Base-by-base conservation (phyloP, 129 eudicot genomes). In the Centrapalus pauciflorus region DNA sequence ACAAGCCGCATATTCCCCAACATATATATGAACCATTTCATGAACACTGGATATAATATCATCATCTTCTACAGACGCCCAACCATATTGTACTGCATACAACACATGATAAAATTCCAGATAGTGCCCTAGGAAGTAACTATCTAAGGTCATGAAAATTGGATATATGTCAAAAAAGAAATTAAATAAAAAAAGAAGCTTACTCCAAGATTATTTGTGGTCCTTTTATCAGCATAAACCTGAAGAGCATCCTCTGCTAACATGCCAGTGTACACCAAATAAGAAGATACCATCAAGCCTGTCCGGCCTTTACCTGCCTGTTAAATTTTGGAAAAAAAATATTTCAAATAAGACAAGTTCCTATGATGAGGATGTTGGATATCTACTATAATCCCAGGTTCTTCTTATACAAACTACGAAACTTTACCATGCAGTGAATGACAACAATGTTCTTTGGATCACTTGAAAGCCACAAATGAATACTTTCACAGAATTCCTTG, bases 241-340 rank as follows among this genome's bases (percentile, higher is more conserved):
- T 80, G 92, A 78, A 88, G 78, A 64, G 96, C 96, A 35, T 85
- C 83, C 78, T 82, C 87, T 11, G 92, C 89, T 70, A 77, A 51
- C 89, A 82, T 75, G 70, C 89, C 96, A n/a, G 64, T 40, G 75
- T 88, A 88, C 28, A 69, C 92, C 43, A 88, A 81, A 58, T 82
- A 85, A 38, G 80, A 76, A 41, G 79, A 82, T 25, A 88, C 89
- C 96, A 88, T 88, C 72, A 88, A 80, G 26, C 96, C 92, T 7
- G 96, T 88, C 65, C 96, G 87, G 37, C 96, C 92, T 80, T 88
- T 88, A 26, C 96, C 96, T 20, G 96, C 96, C 96, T 88, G 76
- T 71, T 69, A 30, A 64, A 62, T 56, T 61, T 66, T 17, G 67
- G 45, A 49, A 37, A 45, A 30, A 13, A 10, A 3, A 37, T 51